Evolutionary conservation across 2,329 filamentous ascomycete species (phyloP), one percentile per base, ranked within the genome.

Genomic region (Cladosporium cucumerinum): DNA sequence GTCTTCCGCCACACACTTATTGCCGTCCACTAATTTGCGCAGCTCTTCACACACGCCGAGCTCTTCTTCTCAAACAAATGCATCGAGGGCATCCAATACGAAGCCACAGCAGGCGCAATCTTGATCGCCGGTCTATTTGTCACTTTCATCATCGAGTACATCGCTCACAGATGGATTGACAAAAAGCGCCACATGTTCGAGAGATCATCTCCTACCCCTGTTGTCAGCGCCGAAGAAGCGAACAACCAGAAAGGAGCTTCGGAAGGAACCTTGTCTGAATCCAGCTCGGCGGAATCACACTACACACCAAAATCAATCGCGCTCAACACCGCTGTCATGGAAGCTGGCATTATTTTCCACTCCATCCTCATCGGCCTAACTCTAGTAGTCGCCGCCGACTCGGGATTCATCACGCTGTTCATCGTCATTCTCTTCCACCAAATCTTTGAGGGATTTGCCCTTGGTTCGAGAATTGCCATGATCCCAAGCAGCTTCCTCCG

Each of bases 291-390:
- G n/a, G 60, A 62, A 25, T 18, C 52, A 21, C 32, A 54, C 32
- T 62, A 55, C 25, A n/a, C 49, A 10, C 36, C 57, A n/a, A 54
- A 48, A 16, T 52, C 75, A 21, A 72, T 84, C 55, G 84, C 86
- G 60, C 79, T 89, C 34, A 85, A 84, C 57, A 87, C 91, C n/a
- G 71, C 86, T 18, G 86, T 92, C 34, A 85, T 92, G 74, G 90
- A 93, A 76, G 84, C 85, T 0, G 90, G 90, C 3, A 87, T 93
- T 62, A 82, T 92, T 55, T 93, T 93, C 78, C 89, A 92, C 77
- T 91, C 88, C 1, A 80, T 91, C 18, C 76, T 89, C 8, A 87
- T 90, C 43, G 86, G 86, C 25, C 75, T 89, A 39, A 88, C 87
- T 0, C 81, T 89, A 1, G 85, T 84, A 6, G 81, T 84, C 1